Conservation (phyloP, 2,329 filamentous ascomycete species). For the Xylaria sp. region DNA sequence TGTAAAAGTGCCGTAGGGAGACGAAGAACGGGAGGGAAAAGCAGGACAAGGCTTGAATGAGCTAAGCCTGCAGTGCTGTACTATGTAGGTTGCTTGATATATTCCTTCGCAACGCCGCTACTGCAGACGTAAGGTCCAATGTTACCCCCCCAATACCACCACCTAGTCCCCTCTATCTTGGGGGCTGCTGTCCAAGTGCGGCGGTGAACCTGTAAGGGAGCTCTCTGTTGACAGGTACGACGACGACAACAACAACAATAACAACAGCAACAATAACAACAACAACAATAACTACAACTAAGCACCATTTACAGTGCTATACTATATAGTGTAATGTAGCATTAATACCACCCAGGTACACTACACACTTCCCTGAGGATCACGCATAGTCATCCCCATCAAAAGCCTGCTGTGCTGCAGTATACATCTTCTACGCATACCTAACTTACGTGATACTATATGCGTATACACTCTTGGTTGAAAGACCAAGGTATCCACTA, state of each 20-base stretch:
- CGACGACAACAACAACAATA: background rate
- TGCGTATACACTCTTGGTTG: no score
- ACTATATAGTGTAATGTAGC: background rate
- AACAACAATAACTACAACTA: no score
- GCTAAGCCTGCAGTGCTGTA: background rate
- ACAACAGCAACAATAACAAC: no score
- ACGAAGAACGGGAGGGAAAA: background rate
- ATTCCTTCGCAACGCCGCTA: constrained; percentile 4
- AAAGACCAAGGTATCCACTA: no score
- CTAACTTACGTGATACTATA: no score
- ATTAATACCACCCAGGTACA: background rate
- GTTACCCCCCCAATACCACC: constrained; percentile 15
- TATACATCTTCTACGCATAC: background rate
- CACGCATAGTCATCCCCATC: background rate
- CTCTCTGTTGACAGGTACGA: background rate
- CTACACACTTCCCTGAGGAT: no score
- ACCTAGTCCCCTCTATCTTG: background rate
- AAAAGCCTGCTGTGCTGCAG: background rate
- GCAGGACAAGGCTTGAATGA: constrained; percentile 15
- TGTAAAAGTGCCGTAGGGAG: background rate
- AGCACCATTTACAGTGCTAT: background rate
- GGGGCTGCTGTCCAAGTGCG: constrained; percentile 6
- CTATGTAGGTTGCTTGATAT: background rate
- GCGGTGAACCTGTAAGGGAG: background rate
- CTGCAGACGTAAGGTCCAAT: background rate